These are phyloP conservation scores for Combretum micranthum DNA, from an alignment of 345 rosid genomes.

Conservation along the genomic window DNA sequence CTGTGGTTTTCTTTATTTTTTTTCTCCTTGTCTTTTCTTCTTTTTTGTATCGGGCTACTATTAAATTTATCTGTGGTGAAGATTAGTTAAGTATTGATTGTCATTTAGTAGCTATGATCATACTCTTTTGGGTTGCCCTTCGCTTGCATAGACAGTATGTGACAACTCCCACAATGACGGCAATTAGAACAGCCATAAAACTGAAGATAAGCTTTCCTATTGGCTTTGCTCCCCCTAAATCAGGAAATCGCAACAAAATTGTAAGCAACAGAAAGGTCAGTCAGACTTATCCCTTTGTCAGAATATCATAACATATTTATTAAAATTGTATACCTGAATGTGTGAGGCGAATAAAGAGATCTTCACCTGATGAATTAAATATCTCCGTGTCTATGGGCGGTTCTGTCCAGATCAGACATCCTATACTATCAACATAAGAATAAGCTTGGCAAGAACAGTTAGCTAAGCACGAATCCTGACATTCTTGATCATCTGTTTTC, in stretches of 20 bases:
- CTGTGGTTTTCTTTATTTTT: too few relatives aligned
- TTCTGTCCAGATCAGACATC: slow-evolving; percentile 6
- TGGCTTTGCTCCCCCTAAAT: not conserved
- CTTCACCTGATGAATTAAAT: not conserved
- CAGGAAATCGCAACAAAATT: too few relatives aligned
- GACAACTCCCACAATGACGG: slow-evolving; percentile 4
- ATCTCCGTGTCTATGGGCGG: slow-evolving; percentile 1
- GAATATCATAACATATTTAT: not conserved
- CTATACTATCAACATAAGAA: not conserved
- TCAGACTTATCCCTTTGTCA: slow-evolving; percentile 6
- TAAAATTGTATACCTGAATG: not conserved
- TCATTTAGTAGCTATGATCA: too few relatives aligned
- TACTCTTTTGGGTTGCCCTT: slow-evolving; percentile 4
- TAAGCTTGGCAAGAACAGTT: too few relatives aligned
- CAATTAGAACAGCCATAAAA: not conserved
- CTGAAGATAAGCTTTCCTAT: not conserved
- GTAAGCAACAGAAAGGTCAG: not conserved
- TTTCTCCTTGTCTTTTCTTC: too few relatives aligned
- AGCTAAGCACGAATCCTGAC: too few relatives aligned
- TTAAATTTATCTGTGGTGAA: not conserved
- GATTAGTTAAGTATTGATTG: not conserved
- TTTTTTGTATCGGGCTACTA: too few relatives aligned
- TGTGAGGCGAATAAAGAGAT: too few relatives aligned
- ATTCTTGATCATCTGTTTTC: not conserved
- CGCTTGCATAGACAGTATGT: not conserved